These are phyloP conservation scores for Penicillium frequentans DNA, from an alignment of 2,329 filamentous ascomycete genomes.

Conservation along the genomic window DNA sequence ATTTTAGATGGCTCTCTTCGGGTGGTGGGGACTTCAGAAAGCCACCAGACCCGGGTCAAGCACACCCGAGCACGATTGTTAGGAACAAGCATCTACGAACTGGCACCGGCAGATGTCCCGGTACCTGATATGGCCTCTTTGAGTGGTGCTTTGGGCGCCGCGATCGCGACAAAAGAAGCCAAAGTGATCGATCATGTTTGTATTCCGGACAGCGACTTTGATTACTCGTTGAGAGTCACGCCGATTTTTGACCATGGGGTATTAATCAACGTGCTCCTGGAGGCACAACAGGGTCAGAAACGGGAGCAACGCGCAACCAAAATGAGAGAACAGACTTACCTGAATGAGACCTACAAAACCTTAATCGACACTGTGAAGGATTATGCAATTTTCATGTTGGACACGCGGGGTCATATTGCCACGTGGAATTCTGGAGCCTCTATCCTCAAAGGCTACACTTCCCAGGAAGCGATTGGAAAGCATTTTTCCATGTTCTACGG, in stretches of 20 bases:
- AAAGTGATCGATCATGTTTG: constrained; percentile 37
- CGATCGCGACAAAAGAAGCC: constrained; percentile 35
- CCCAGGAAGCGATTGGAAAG: constrained; percentile 56
- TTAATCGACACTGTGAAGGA: constrained; percentile 62
- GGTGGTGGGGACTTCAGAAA: constrained; percentile 47
- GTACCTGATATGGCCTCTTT: constrained; percentile 38
- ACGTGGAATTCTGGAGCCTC: constrained; percentile 61
- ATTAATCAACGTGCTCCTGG: constrained; percentile 45
- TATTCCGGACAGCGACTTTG: constrained; percentile 8
- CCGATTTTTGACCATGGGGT: constrained; percentile 44
- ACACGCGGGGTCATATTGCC: constrained; percentile 54
- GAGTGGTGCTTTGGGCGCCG: constrained; percentile 38
- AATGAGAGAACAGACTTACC: constrained; percentile 46
- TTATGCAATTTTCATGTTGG: constrained; percentile 64
- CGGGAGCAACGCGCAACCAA: constrained; percentile 23
- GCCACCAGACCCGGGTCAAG: constrained; percentile 39
- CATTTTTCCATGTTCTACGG: constrained; percentile 61
- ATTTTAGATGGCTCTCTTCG: constrained; percentile 37
- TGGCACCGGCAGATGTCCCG: constrained; percentile 35
- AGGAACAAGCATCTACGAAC: constrained; percentile 40
- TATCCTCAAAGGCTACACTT: constrained; percentile 56
- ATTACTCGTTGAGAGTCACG: constrained; percentile 37
- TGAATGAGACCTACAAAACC: constrained; percentile 60
- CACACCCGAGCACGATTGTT: constrained; percentile 36
- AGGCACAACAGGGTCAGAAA: constrained; percentile 39